These are phyloP conservation scores for Schizophyllum amplum DNA, from an alignment of 1,284 basidiomycete species.

Conservation along the genomic window DNA sequence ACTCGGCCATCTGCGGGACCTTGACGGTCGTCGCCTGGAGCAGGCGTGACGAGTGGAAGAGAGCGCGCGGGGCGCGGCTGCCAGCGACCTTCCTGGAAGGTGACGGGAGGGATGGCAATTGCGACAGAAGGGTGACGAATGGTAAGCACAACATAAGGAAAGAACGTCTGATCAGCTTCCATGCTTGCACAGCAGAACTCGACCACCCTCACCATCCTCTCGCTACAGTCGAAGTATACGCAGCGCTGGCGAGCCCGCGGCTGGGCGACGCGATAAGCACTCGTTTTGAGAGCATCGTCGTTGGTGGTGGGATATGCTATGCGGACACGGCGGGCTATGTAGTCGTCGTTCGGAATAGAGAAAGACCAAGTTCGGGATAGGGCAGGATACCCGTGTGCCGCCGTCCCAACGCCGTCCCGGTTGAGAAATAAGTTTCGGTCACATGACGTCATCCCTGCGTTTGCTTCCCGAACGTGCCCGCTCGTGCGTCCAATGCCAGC, in stretches of 20 bases:
- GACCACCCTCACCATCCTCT: slow-evolving; percentile 4
- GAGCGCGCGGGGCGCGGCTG: slow-evolving; percentile 40
- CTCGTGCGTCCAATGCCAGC: too few species aligned
- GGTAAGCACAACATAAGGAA: too few species aligned
- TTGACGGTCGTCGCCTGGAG: slow-evolving; percentile 85
- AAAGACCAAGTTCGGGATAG: too few species aligned
- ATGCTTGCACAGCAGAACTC: neutral
- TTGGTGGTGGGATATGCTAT: too few species aligned
- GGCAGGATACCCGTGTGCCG: too few species aligned
- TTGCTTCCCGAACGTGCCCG: too few species aligned
- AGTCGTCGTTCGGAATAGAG: too few species aligned
- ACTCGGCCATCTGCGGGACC: slow-evolving; percentile 99
- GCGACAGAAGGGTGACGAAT: slow-evolving; percentile 1
- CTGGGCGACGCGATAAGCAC: neutral
- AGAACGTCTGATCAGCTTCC: too few species aligned
- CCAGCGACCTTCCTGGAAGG: slow-evolving; percentile 36
- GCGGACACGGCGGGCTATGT: too few species aligned
- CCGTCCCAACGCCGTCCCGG: too few species aligned
- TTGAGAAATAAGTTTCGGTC: too few species aligned
- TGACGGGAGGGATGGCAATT: neutral
- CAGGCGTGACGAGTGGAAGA: slow-evolving; percentile 63
- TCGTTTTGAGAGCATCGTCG: slow-evolving; percentile 4
- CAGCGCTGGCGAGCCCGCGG: neutral
- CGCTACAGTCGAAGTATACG: neutral
- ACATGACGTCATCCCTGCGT: too few species aligned